A percentile compares a stretch with the other conserved stretches of the same genome.
These are phyloP conservation scores for Chamaecyparis obtusa DNA, from an alignment of 75 land plant species.

Conservation along the genomic window DNA sequence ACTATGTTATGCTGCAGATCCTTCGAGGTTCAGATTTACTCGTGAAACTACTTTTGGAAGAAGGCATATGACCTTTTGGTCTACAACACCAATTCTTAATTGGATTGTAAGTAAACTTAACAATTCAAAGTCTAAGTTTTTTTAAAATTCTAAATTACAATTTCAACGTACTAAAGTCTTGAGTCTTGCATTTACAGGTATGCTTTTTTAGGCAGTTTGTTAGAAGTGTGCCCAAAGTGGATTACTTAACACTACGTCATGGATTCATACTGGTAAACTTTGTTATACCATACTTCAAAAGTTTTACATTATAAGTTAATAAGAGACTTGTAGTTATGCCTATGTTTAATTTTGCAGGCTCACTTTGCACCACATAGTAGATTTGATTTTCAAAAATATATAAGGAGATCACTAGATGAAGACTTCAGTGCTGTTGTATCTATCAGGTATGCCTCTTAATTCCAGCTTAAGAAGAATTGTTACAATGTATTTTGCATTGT, in stretches of 20 bases:
- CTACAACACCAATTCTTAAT: too few species aligned
- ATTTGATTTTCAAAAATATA: constrained; percentile 60
- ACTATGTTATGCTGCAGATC: too few species aligned
- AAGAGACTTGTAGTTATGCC: too few species aligned
- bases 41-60: too few species aligned
- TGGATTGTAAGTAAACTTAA: too few species aligned
- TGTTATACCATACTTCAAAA: not conserved
- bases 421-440: constrained; percentile 68
- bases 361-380: not conserved
- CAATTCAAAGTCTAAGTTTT: too few species aligned
- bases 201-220: constrained; percentile 84
- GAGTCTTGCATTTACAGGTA: constrained; percentile 35
- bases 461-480: not conserved
- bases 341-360: too few species aligned
- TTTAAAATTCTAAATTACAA: too few species aligned
- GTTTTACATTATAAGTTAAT: too few species aligned
- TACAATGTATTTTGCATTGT: not conserved
- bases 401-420: constrained; percentile 57
- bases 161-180: too few species aligned
- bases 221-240: constrained; percentile 59
- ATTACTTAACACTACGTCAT: constrained; percentile 78
- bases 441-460: constrained; percentile 33
- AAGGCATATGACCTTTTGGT: too few species aligned
- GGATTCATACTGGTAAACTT: constrained; percentile 71
- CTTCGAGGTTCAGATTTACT: too few species aligned